phyloP scores from a whole-genome alignment of 768 basidiomycete genomes.

The Pleurotus citrinopileatus region DNA sequence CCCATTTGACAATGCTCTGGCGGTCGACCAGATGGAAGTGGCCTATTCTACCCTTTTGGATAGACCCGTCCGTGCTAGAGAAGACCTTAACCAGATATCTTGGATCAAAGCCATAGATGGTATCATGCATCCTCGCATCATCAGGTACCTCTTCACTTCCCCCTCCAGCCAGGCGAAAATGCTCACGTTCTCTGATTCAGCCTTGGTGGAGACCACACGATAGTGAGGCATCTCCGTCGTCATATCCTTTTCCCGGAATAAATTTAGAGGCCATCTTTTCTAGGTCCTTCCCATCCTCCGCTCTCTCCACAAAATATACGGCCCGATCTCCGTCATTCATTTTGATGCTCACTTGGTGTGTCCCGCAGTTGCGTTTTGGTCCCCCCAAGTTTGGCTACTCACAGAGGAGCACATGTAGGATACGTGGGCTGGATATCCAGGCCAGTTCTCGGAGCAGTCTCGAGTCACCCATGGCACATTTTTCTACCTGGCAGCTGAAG shows the following conservation, averaged over 20 bases:
- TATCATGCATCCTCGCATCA: conserved; percentile 67
- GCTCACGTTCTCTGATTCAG: conserved; percentile 26
- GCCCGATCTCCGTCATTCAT: conserved; percentile 80
- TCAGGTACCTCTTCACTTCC: conserved; percentile 45
- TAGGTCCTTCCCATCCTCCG: conserved; percentile 81
- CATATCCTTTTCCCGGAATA: conserved; percentile 41
- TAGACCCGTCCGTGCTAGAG: conserved; percentile 41
- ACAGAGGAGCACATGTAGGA: conserved; percentile 58
- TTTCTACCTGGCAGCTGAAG: conserved; percentile 76
- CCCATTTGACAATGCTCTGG: conserved; percentile 81
- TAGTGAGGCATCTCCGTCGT: conserved; percentile 41
- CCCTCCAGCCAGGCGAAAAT: background rate
- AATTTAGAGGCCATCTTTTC: background rate
- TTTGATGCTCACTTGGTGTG: conserved; percentile 64
- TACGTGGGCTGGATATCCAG: conserved; percentile 60
- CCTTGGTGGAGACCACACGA: conserved; percentile 87
- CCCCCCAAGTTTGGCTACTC: conserved; percentile 11
- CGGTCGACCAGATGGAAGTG: conserved; percentile 83
- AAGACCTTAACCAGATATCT: conserved; percentile 36
- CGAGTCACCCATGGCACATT: conserved; percentile 84
- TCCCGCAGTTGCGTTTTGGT: background rate
- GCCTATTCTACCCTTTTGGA: conserved; percentile 76
- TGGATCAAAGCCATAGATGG: conserved; percentile 51
- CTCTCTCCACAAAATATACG: conserved; percentile 74
- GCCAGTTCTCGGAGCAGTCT: conserved; percentile 58